These are phyloP conservation scores for Prosopis cineraria DNA, from an alignment of 306 rosid genomes.

Conservation along the genomic window DNA sequence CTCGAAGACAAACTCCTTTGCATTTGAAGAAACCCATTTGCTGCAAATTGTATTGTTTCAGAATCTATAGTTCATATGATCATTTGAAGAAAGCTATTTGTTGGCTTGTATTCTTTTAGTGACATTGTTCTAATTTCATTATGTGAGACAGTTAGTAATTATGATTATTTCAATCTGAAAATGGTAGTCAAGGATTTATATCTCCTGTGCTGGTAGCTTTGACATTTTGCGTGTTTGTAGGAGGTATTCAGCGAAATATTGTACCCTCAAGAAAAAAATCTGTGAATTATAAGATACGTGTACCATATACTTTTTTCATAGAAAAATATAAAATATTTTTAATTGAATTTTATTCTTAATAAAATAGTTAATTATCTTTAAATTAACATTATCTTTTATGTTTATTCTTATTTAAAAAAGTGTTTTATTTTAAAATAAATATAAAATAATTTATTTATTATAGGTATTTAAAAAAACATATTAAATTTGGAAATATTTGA, in stretches of 20 bases:
- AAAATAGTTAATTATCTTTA: no score
- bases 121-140: background rate
- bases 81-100: background rate
- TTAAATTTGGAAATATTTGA: no score
- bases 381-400: no score
- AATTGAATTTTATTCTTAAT: no score
- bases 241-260: background rate
- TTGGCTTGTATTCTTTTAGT: background rate
- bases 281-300: background rate
- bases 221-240: background rate
- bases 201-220: background rate
- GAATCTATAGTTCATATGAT: background rate
- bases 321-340: no score
- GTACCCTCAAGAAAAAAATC: background rate
- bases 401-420: no score
- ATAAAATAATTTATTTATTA: no score
- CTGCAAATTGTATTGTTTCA: background rate
- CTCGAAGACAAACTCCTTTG: background rate
- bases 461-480: no score
- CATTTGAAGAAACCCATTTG: background rate
- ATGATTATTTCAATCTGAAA: background rate
- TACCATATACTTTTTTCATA: no score
- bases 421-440: no score
- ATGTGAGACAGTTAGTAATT: background rate
- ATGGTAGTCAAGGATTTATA: background rate